Evolutionary conservation across 2,329 filamentous ascomycete species (phyloP), one percentile per base, ranked within the genome.

Genomic region (Ophiosphaerella herpotricha): DNA sequence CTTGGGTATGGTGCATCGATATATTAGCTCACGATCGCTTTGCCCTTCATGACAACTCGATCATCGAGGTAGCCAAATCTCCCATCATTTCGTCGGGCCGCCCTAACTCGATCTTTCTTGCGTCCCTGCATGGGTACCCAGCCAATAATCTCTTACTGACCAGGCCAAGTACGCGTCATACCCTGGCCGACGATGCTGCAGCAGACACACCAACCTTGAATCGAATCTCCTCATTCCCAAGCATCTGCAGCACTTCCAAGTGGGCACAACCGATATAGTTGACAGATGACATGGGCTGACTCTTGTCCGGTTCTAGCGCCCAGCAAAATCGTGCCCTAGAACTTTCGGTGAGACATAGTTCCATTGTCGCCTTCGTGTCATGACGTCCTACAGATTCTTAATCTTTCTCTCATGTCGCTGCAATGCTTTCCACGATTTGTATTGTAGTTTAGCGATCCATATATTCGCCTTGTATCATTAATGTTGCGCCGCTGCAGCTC

Each of bases 401-500:
- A 44, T 41, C 47, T 54, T 53, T 40, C 42, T 52, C 46, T 52
- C 52, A 50, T 39, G 48, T 55, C 48, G 56, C 52, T 41, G 55
- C 54, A 49, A 63, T 66, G 63, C 55, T 51, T 54, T 43, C 3
- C 44, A 43, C 44, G 31, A 37, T 43, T 50, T 53, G 46, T 42
- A 44, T 48, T 53, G 46, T 43, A 44, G 34, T 39, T 49, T 52
- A 26, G 36, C 47, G 55, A 48, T 47, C 52, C 49, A 40, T 43
- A 54, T 59, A 54, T 52, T 56, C 55, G 50, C 48, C 32, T 57
- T 34, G 60, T 55, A 33, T 24, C 38, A 51, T 66, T 63, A 49
- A 69, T 67, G 65, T 61, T 69, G 48, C 64, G 64, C 48, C 66
- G 66, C 55, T 65, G 66, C 50, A 57, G 55, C 46, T 65, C 64